Evolutionary conservation across 1,139 yeast species (phyloP).

Genomic region (Saccharomyces hybrid): DNA sequence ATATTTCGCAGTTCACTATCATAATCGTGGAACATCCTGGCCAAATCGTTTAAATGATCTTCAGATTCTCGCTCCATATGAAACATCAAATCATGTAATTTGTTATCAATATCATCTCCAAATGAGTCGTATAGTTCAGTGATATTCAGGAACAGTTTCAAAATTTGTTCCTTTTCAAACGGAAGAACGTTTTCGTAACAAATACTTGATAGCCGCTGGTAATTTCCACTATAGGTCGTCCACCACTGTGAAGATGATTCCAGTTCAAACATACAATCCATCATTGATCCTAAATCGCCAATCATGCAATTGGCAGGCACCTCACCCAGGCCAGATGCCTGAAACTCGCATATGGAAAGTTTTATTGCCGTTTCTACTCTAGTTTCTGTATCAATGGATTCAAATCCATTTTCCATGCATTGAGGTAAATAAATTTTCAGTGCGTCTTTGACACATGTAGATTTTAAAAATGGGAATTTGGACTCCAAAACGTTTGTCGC

Average conservation of each 20-base stretch:
- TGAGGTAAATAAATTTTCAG: conserved; percentile 25
- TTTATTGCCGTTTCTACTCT: conserved; percentile 40
- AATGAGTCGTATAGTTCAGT: conserved; percentile 31
- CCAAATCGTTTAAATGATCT: neutral
- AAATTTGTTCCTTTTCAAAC: conserved; percentile 44
- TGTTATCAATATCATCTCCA: conserved; percentile 4
- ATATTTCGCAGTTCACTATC: conserved; percentile 9
- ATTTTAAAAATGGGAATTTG: conserved; percentile 23
- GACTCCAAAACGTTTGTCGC: conserved; percentile 3
- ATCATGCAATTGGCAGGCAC: conserved; percentile 17
- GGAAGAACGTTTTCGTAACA: conserved; percentile 48
- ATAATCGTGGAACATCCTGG: conserved; percentile 5
- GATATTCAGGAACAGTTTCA: conserved; percentile 41
- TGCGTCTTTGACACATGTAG: conserved; percentile 31
- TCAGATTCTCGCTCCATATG: neutral
- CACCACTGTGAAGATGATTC: conserved; percentile 47
- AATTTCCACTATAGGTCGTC: conserved; percentile 56
- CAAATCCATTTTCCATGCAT: conserved; percentile 29
- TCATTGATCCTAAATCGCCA: conserved; percentile 13
- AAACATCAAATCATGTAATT: neutral
- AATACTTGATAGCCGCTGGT: conserved; percentile 40
- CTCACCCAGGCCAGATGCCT: conserved; percentile 33
- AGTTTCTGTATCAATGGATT: conserved; percentile 24
- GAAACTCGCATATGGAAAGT: conserved; percentile 50
- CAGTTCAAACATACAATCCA: conserved; percentile 37